Conservation (phyloP, 169 alveolate genomes). For the Cryptosporidium sp. region DNA sequence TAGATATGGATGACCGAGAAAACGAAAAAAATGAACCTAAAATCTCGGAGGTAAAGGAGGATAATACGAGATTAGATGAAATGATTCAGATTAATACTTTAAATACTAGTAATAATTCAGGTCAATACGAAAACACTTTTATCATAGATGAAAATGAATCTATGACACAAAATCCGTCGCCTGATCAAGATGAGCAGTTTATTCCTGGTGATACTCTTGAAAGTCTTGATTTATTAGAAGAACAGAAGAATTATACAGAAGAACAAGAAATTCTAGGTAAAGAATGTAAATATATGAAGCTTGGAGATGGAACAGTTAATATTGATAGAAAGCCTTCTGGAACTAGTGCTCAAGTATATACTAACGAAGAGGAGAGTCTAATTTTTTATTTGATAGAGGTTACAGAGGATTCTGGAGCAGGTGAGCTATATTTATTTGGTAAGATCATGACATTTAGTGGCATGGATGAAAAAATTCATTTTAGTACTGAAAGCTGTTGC, state of each 20-base stretch:
- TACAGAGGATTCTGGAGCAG: slow-evolving; percentile 34
- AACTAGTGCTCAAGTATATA: background rate
- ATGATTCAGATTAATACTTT: background rate
- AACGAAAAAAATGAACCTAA: background rate
- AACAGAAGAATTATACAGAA: background rate
- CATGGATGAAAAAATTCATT: background rate
- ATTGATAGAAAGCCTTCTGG: background rate
- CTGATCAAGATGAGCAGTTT: background rate
- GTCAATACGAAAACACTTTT: background rate
- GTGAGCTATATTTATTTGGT: slow-evolving; percentile 67
- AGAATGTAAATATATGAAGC: background rate
- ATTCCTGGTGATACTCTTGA: background rate
- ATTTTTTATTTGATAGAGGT: slow-evolving; percentile 58
- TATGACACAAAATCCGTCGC: background rate
- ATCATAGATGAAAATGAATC: background rate
- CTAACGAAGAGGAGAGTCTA: slow-evolving; percentile 3
- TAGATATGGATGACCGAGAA: slow-evolving; percentile 4
- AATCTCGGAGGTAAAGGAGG: background rate
- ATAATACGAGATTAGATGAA: background rate
- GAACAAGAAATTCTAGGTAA: background rate
- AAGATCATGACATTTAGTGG: slow-evolving; percentile 8
- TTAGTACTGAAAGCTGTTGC: slow-evolving; percentile 44
- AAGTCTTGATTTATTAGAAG: background rate
- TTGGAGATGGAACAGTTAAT: background rate
- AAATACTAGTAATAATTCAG: background rate